Evolutionary conservation across 2,329 filamentous ascomycete species (phyloP), one percentile per base, ranked within the genome.

Genomic region (Pyricularia sp.): DNA sequence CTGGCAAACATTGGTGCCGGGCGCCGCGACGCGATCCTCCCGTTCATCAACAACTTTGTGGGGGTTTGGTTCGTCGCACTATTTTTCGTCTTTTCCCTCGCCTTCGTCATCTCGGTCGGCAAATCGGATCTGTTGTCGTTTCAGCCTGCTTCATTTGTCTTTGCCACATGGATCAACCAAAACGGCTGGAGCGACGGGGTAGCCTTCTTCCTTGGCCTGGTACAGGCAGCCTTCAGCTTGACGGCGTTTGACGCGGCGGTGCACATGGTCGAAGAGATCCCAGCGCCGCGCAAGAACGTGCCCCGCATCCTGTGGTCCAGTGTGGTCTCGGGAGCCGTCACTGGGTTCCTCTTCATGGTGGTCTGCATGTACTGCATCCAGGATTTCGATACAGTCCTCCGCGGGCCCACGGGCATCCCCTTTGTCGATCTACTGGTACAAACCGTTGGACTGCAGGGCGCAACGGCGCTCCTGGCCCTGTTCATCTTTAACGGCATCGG

Each of bases 211-310:
- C 77, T 86, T n/a, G 84, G 84, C 0, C 75, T 86, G 64, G 77
- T 88, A 1, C 86, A 85, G 72, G 82, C 82, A 0, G 82, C 82
- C 0, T 83, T 84, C 70, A 79, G 81, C 6, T 73, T 85, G 30
- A 85, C 82, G 0, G 84, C 82, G 63, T 85, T 85, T 71, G 84
- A 85, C 72, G 84, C 83, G 73, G 81, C 83, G 4, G 82, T 83
- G 17, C 79, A 84, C 77, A 85, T 86, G 83, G 84, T 83, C 68
- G 84, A 85, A 73, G 86, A 89, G 73, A 88, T 88, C 10, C 85
- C 86, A n/a, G 79, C 86, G 33, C 80, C 85, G 0, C 78, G 85
- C 1, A 78, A 84, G 1, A 82, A 88, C 70, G 88, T 88, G 0
- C 89, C 89, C 6, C 85, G 84, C 71, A 88, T 90, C 69, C 90